Conservation (phyloP, 78 protist genomes). For the Paulinella micropora region DNA sequence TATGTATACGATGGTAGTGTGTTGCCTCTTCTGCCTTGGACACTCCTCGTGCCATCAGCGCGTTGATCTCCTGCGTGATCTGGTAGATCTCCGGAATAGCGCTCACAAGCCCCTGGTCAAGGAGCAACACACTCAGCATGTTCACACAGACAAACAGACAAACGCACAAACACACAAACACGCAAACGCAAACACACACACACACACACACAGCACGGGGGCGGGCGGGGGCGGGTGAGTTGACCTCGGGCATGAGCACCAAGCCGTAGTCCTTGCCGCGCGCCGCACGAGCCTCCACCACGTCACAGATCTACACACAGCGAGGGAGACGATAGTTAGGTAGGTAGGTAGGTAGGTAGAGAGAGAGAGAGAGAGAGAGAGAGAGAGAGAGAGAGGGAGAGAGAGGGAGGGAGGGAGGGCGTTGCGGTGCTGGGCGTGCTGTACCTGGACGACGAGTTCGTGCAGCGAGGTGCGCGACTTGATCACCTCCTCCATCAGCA, state of each 20-base stretch:
- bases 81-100: constrained; percentile 11
- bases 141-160: too few relatives aligned
- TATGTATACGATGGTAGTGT: constrained; percentile 13
- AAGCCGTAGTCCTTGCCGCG: constrained; percentile 24
- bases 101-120: constrained; percentile 26
- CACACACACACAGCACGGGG: too few relatives aligned
- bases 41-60: neutral
- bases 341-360: too few relatives aligned
- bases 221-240: too few relatives aligned
- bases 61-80: constrained; percentile 12
- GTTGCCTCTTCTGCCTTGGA: neutral
- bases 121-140: too few relatives aligned
- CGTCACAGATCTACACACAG: neutral
- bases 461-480: constrained; percentile 11
- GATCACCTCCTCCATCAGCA: constrained; percentile 38
- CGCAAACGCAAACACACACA: too few relatives aligned
- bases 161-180: too few relatives aligned
- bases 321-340: too few relatives aligned
- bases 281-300: neutral
- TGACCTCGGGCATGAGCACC: constrained; percentile 32
- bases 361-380: too few relatives aligned
- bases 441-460: constrained; percentile 1
- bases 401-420: too few relatives aligned
- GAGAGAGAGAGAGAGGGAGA: too few relatives aligned
- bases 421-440: neutral